These are phyloP conservation scores for Geranium brycei DNA, from an alignment of 345 rosid species.

Conservation along the genomic window DNA sequence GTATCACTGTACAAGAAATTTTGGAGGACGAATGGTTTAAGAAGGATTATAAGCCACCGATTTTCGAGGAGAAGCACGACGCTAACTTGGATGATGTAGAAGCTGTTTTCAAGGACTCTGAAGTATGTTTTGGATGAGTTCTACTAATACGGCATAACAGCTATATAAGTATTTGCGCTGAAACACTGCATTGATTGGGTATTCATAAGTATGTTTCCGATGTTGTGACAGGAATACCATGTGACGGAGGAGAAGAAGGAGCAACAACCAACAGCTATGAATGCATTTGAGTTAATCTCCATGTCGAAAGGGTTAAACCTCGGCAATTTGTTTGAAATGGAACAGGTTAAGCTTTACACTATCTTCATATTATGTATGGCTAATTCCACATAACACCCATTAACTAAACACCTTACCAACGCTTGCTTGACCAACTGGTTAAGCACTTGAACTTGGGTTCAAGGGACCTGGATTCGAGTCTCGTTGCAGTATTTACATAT, in stretches of 20 bases:
- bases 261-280: constrained; percentile 73
- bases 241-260: constrained; percentile 66
- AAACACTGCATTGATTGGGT: not conserved
- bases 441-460: too few relatives aligned
- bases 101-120: constrained; percentile 87
- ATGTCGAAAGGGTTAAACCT: constrained; percentile 86
- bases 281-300: constrained; percentile 86
- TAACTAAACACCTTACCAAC: too few relatives aligned
- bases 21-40: constrained; percentile 86
- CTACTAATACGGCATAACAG: not conserved
- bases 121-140: constrained; percentile 28
- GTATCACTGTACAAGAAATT: constrained; percentile 66
- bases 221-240: constrained; percentile 54
- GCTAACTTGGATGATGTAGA: constrained; percentile 73
- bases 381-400: too few relatives aligned
- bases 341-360: constrained; percentile 37
- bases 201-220: constrained; percentile 7
- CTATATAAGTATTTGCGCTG: not conserved
- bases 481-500: too few relatives aligned
- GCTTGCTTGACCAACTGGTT: too few relatives aligned
- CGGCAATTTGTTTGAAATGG: constrained; percentile 64
- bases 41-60: constrained; percentile 68
- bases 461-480: too few relatives aligned
- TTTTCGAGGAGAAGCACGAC: constrained; percentile 63
- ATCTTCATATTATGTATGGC: not conserved